phyloP scores from a whole-genome alignment of 805 yeast genomes.

The Wickerhamomyces silvicola region DNA sequence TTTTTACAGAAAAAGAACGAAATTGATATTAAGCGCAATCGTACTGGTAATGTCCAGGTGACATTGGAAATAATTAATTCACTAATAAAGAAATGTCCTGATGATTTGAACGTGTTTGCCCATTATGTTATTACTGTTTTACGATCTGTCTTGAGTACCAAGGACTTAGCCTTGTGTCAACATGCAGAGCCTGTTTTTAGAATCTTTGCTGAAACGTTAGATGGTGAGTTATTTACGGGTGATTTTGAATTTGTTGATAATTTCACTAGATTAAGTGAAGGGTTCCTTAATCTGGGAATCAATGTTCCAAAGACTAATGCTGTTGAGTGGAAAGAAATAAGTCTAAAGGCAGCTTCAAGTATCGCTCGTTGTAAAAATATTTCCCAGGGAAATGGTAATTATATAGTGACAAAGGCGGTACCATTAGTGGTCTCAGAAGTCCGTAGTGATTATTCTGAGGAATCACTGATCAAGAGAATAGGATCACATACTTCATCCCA shows the following conservation, averaged over 20 bases:
- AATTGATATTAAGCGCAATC: slow-evolving; percentile 51
- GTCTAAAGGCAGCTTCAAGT: slow-evolving; percentile 38
- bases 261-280: slow-evolving; percentile 34
- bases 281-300: slow-evolving; percentile 16
- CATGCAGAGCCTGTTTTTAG: slow-evolving; percentile 41
- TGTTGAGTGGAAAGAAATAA: slow-evolving; percentile 30
- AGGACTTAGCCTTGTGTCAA: slow-evolving; percentile 59
- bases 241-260: slow-evolving; percentile 48
- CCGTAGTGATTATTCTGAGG: slow-evolving; percentile 17
- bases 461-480: slow-evolving; percentile 13
- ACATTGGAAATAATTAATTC: slow-evolving; percentile 65
- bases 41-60: slow-evolving; percentile 78
- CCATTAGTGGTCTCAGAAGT: slow-evolving; percentile 16
- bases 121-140: slow-evolving; percentile 58
- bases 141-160: slow-evolving; percentile 39
- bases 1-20: slow-evolving; percentile 58
- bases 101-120: slow-evolving; percentile 81
- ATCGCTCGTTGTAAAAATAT: slow-evolving; percentile 26
- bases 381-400: slow-evolving; percentile 9
- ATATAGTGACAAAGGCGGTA: slow-evolving; percentile 13
- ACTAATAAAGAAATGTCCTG: slow-evolving; percentile 69
- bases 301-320: slow-evolving; percentile 24
- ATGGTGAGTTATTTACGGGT: slow-evolving; percentile 58
- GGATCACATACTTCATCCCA: slow-evolving; percentile 18
- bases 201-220: slow-evolving; percentile 45